Evolutionary conservation across 495 filamentous ascomycete genomes (phyloP), one percentile per base, ranked within the genome.

Genomic region (Tuber calosporum): DNA sequence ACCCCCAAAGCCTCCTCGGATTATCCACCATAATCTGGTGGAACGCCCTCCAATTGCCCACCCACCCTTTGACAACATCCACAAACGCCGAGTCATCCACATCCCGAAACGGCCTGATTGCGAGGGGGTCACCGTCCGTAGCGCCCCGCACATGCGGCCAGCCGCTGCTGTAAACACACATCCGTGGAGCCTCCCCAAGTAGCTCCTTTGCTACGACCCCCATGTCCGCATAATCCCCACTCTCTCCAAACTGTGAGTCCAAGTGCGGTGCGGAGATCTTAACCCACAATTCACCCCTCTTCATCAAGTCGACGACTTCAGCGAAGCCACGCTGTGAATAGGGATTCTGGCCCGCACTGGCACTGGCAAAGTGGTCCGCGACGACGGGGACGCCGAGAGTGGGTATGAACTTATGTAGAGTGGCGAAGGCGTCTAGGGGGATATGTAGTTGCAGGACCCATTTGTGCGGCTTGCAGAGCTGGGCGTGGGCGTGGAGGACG

Each of bases 301-400:
- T 62, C 53, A 62, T 62, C 53, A 62, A 30, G 53, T 62, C 53
- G 53, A 62, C 53, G n/a, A 62, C 53, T 62, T 62, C 53, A 5
- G 53, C 53, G 53, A 62, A 62, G 26, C 53, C 53, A 7, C 53
- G 53, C n/a, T 62, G 53, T n/a, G 53, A 26, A 30, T 62, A 62
- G 2, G 53, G 53, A 17, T 62, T 62, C 26, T 62, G n/a, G n/a
- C 53, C 53, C n/a, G 53, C 53, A 26, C n/a, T 15, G n/a, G n/a
- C 53, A 3, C 53, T n/a, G 8, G 53, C 53, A 17, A 62, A 62
- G 11, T 62, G 53, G 53, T 62, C 53, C 53, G 53, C 53, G 53
- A 62, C 53, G 53, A 62, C 53, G 53, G n/a, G n/a, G n/a, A 62
- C 53, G 53, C 53, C 53, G 26, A 62, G 53, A 7, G 53, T 62